Percentiles rank a stretch among this genome's conserved stretches.
Evolutionary conservation across 768 basidiomycete species (phyloP).

Genomic region (Lyophyllum semitale): DNA sequence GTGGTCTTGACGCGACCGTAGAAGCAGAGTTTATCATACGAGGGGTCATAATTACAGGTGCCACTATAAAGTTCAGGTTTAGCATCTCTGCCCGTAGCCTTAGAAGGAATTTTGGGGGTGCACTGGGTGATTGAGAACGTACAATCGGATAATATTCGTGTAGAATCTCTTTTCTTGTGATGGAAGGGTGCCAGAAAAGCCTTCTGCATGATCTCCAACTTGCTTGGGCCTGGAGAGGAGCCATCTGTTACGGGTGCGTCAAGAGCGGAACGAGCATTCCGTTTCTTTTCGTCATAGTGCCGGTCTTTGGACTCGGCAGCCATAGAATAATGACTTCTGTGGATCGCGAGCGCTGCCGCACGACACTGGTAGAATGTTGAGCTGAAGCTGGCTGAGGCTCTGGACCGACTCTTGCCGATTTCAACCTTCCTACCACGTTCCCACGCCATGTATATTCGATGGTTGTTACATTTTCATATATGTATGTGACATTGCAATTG

Average conservation of each 20-base stretch:
- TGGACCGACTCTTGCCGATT: constrained; percentile 22
- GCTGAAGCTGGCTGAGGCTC: constrained; percentile 8
- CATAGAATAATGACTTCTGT: constrained; percentile 27
- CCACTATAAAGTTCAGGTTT: constrained; percentile 48
- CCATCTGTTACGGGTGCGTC: constrained; percentile 38
- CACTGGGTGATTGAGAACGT: constrained; percentile 27
- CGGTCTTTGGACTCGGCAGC: constrained; percentile 36
- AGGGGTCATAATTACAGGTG: constrained; percentile 89
- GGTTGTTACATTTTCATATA: too few relatives aligned
- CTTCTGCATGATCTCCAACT: constrained; percentile 66
- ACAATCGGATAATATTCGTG: constrained; percentile 77
- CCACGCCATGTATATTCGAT: constrained; percentile 16
- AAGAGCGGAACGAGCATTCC: constrained; percentile 38
- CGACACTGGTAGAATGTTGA: constrained; percentile 6
- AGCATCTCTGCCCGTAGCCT: background rate
- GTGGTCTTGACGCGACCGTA: constrained; percentile 59
- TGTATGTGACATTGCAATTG: background rate
- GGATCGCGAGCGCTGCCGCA: background rate
- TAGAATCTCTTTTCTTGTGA: constrained; percentile 67
- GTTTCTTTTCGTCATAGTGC: constrained; percentile 33
- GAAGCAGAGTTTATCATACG: constrained; percentile 74
- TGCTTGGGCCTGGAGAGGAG: constrained; percentile 41
- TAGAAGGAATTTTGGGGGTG: constrained; percentile 2
- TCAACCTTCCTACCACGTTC: constrained; percentile 18
- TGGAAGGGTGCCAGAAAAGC: constrained; percentile 73